Evolutionary conservation across 176 grass and related monocot species (phyloP), one percentile per base, ranked within the genome.

Genomic region (Tillandsia fasciculata): DNA sequence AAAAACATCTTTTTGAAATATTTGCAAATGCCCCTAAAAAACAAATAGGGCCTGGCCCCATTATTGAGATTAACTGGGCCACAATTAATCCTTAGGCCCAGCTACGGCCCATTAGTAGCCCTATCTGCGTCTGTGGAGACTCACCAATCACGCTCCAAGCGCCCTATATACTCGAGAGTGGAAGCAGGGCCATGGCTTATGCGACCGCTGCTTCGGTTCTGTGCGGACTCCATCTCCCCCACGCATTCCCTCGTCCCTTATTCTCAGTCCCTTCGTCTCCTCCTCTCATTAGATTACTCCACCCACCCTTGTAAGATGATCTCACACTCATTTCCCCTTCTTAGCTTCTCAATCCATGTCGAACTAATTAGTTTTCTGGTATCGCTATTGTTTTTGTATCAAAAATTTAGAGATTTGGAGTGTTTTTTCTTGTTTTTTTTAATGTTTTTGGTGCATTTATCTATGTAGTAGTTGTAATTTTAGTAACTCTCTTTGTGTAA

Each of bases 251-350:
- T 47, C 53, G 11, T 23, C 59, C 22, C 54, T 49, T 49, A 61
- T 49, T 48, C 13, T 63, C 53, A 48, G 7, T 9, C 56, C 4
- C 26, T 48, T 49, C 22, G 9, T 14, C n/a, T 48, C 17, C 71
- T 74, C 12, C 69, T 24, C 52, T 51, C 49, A 24, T 22, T n/a
- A 64, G 10, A 48, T 74, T 74, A 52, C 17, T 74, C 26, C 9
- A 12, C 50, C 18, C 48, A 48, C 24, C 52, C 51, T 20, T 12
- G 71, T 74, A 64, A 74, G 52, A 42, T n/a, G 15, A 23, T 49
- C 17, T 63, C 26, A 12, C 54, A 49, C 14, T 47, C 12, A 15
- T 33, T 70, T 33, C 11, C 48, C 33, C 24, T 11, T 52, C 9
- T 26, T 0, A 50, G 22, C 52, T 72, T 53, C 26, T 18, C 12